phyloP scores from a whole-genome alignment of 306 rosid genomes.

The Vigna trinervia region DNA sequence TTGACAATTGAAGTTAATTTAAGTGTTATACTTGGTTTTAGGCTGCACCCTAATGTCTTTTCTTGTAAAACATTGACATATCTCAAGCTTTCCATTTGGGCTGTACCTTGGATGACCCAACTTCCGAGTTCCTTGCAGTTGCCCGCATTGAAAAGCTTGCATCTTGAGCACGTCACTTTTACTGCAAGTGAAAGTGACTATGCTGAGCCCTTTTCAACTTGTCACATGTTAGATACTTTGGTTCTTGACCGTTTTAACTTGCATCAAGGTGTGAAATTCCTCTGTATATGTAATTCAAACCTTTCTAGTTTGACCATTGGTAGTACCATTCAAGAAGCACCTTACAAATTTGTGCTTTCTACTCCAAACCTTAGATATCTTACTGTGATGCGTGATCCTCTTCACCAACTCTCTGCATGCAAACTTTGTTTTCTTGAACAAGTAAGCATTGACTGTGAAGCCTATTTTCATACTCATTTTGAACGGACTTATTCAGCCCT shows the following conservation, averaged over 20 bases:
- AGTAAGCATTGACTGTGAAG: conserved; percentile 33
- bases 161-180: conserved; percentile 29
- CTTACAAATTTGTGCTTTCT: conserved; percentile 24
- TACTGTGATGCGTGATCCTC: conserved; percentile 7
- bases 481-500: neutral
- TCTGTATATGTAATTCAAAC: conserved; percentile 35
- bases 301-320: conserved; percentile 37
- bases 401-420: conserved; percentile 9
- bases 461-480: conserved; percentile 11
- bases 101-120: neutral
- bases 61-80: conserved; percentile 20
- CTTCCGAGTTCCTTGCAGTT: conserved; percentile 35
- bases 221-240: conserved; percentile 34
- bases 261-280: neutral
- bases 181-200: conserved; percentile 1
- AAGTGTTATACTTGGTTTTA: neutral
- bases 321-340: conserved; percentile 18
- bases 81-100: conserved; percentile 38
- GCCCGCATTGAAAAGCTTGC: conserved; percentile 29
- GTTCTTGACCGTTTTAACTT: conserved; percentile 25
- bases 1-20: conserved; percentile 24
- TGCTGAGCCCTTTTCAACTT: conserved; percentile 40
- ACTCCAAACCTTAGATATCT: conserved; percentile 42
- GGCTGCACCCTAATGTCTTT: conserved; percentile 8
- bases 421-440: conserved; percentile 36